Percentiles rank a stretch among this genome's conserved stretches.
These are phyloP conservation scores for Acanthamoeba triangularis DNA, from an alignment of 208 protist species.

Conservation along the genomic window DNA sequence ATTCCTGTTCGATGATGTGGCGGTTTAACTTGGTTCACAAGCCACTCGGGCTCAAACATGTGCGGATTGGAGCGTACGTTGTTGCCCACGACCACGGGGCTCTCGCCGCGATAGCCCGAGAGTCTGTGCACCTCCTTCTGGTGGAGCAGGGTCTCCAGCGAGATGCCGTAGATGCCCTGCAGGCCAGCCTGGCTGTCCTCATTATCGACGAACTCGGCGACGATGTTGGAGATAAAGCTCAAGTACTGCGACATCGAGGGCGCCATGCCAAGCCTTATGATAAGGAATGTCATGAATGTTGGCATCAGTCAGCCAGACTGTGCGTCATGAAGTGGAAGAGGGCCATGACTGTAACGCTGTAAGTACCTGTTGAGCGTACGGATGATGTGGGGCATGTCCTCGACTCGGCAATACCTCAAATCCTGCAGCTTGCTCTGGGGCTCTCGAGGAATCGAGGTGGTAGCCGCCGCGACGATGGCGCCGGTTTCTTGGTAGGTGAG, in stretches of 20 bases:
- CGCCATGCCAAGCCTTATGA: constrained; percentile 81
- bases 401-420: constrained; percentile 56
- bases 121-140: constrained; percentile 85
- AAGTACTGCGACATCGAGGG: constrained; percentile 87
- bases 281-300: neutral
- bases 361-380: constrained; percentile 70
- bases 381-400: constrained; percentile 77
- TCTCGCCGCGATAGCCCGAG: constrained; percentile 85
- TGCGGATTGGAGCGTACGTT: constrained; percentile 54
- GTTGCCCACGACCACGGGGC: constrained; percentile 86
- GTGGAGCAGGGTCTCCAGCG: constrained; percentile 85
- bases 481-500: constrained; percentile 87
- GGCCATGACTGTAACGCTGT: neutral
- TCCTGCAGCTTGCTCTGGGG: constrained; percentile 41
- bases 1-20: constrained; percentile 51
- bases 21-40: neutral
- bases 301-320: neutral
- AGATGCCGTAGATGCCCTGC: constrained; percentile 88
- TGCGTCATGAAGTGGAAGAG: too few relatives aligned
- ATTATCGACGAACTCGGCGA: constrained; percentile 81
- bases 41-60: neutral
- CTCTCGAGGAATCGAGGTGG: constrained; percentile 87
- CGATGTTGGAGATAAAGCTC: constrained; percentile 88
- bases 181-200: constrained; percentile 75
- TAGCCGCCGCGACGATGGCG: constrained; percentile 87